Evolutionary conservation across 305 asterid species (phyloP), one percentile per base, ranked within the genome.

Genomic region (Stenogyne calaminthoides): DNA sequence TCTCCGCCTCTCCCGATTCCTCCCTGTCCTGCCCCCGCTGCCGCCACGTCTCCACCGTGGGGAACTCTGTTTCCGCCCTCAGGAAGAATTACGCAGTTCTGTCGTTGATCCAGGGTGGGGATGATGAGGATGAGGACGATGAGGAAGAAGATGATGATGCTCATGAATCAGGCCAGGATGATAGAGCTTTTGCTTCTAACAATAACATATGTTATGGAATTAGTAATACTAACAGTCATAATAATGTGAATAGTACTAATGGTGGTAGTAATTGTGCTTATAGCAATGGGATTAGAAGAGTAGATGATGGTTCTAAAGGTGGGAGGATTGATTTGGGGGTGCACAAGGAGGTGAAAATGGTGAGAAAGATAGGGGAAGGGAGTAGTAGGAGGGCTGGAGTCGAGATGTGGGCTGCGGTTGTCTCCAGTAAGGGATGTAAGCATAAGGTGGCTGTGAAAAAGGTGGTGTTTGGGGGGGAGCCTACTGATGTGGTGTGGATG

Each of bases 1-100:
- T 88, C 87, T 66, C 96, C 16, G 95, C 89, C 46, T 86, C 98
- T 0, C 81, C 79, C 7, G 98, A 91, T 74, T 83, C 82, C 64
- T 80, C 95, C 57, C 86, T 95, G 29, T 87, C 96, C 59, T 95
- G 99, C 81, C 99, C 99, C 36, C 91, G 97, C 80, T 95, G 99
- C 86, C 98, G 99, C 84, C 90, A 90, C 61, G 90, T 95, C 56
- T 84, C 97, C 64, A 72, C 83, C 47, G 96, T 95, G 15, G 99
- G 99, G 2, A 95, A 95, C 87, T 90, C 99, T 4, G 95, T 92
- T 67, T 76, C 89, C 67, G 98, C 96, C 67, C 64, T 95, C 62
- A 90, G 84, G 69, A 95, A 90, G 93, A 92, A 92, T 74, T 95
- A 85, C 70, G 92, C 97, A 7, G 80, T 95, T 72, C 86, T 95